Conservation (phyloP, 2,329 filamentous ascomycete species). For the Aureobasidium sp. region DNA sequence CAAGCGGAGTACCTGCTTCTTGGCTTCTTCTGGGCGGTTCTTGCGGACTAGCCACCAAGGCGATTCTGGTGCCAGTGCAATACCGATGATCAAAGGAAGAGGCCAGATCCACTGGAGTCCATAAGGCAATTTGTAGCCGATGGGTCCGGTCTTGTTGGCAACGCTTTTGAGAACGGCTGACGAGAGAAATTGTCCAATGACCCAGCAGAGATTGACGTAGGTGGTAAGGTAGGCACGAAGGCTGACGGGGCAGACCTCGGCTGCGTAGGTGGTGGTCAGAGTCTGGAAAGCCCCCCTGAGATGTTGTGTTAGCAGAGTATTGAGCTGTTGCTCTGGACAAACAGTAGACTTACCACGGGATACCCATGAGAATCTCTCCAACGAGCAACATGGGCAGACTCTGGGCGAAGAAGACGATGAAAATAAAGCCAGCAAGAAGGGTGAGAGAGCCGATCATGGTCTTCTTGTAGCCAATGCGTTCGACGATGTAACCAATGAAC, state of each 20-base stretch:
- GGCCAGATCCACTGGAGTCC: constrained; percentile 44
- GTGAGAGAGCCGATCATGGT: constrained; percentile 55
- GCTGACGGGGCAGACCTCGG: constrained; percentile 56
- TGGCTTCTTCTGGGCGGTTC: constrained; percentile 24
- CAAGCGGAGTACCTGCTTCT: constrained; percentile 17
- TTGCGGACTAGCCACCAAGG: constrained; percentile 29
- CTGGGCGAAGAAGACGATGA: constrained; percentile 37
- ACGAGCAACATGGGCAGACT: constrained; percentile 26
- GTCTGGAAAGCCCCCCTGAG: constrained; percentile 23
- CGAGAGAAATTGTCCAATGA: constrained; percentile 52
- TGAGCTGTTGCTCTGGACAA: neutral
- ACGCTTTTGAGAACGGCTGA: constrained; percentile 29
- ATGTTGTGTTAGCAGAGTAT: neutral
- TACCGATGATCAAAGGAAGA: constrained; percentile 27
- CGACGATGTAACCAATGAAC: constrained; percentile 58
- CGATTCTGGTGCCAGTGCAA: constrained; percentile 25
- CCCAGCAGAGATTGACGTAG: constrained; percentile 56
- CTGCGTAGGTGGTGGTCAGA: constrained; percentile 54
- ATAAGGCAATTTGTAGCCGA: constrained; percentile 27
- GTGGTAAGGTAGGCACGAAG: constrained; percentile 54
- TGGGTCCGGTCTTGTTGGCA: constrained; percentile 24
- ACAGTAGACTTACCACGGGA: neutral
- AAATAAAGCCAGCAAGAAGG: constrained; percentile 50
- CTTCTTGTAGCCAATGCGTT: constrained; percentile 36
- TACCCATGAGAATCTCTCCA: constrained; percentile 20